phyloP scores from a whole-genome alignment of 768 basidiomycete species.

The Roridomyces roridus region DNA sequence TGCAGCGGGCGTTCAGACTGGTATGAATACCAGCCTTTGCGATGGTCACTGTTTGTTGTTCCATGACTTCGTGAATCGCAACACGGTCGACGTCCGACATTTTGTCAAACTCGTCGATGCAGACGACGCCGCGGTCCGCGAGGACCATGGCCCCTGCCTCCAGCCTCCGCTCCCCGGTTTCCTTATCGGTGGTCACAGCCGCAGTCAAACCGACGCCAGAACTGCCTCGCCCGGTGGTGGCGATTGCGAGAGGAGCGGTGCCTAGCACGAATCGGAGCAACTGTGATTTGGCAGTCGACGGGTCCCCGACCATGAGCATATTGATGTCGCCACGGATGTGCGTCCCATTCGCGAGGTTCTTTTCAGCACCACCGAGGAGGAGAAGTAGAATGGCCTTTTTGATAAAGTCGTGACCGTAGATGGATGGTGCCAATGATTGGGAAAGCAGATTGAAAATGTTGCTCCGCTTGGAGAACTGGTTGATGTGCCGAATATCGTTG shows the following conservation, averaged over 20 bases:
- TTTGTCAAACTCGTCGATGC: conserved; percentile 99
- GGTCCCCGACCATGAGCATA: conserved; percentile 98
- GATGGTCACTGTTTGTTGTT: conserved; percentile 99
- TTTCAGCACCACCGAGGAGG: conserved; percentile 95
- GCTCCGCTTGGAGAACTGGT: conserved; percentile 87
- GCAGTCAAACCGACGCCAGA: conserved; percentile 99
- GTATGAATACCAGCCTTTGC: conserved; percentile 99
- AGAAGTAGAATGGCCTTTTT: conserved; percentile 93
- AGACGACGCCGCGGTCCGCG: conserved; percentile 97
- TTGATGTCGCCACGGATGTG: conserved; percentile 99
- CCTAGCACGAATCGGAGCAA: conserved; percentile 94
- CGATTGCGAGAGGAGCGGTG: conserved; percentile 96
- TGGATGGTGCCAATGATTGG: conserved; percentile 95
- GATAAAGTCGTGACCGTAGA: conserved; percentile 95
- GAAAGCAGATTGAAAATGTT: conserved; percentile 90
- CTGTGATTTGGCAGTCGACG: conserved; percentile 98
- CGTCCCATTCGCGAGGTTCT: conserved; percentile 96
- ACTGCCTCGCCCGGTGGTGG: conserved; percentile 96
- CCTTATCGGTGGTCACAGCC: conserved; percentile 97
- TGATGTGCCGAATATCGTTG: conserved; percentile 94
- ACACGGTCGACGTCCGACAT: conserved; percentile 99
- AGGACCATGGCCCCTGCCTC: conserved; percentile 99
- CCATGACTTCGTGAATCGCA: conserved; percentile 99
- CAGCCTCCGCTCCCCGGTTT: conserved; percentile 94
- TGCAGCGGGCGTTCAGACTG: conserved; percentile 95